Conservation (phyloP, 495 filamentous ascomycete species). For the Cladorrhinum samala region DNA sequence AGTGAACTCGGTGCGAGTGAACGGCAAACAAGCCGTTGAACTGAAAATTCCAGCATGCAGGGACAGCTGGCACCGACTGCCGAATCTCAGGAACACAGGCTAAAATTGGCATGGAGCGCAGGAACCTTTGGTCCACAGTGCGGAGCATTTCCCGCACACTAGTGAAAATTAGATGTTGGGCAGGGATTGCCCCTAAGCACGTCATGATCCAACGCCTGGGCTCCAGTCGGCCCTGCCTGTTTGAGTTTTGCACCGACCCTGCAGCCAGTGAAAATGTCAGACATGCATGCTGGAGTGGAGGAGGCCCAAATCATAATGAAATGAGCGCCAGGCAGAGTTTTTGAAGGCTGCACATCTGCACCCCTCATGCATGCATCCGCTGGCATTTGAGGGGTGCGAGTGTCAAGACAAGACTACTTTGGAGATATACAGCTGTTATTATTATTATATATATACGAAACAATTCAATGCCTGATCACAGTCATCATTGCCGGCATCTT, state of each 20-base stretch:
- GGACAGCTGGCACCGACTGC: conserved; percentile 9
- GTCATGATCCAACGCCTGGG: conserved; percentile 3
- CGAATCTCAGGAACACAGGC: conserved; percentile 1
- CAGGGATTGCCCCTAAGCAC: background rate
- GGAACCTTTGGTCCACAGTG: too few species aligned
- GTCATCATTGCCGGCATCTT: too few species aligned
- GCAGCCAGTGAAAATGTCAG: background rate
- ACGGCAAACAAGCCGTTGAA: too few species aligned
- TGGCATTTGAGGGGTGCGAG: conserved; percentile 1
- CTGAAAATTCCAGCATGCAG: background rate
- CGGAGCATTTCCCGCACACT: too few species aligned
- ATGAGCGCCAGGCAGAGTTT: background rate
- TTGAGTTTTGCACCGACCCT: too few species aligned
- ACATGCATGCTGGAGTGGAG: conserved; percentile 4
- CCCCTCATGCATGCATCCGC: background rate
- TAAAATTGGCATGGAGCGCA: conserved; percentile 16
- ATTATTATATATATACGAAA: too few species aligned
- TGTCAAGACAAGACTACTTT: too few species aligned
- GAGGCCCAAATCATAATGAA: too few species aligned
- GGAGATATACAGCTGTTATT: too few species aligned
- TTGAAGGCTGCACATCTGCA: background rate
- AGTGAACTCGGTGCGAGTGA: too few species aligned
- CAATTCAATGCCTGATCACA: too few species aligned
- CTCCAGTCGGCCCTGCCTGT: background rate
- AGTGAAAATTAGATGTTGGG: background rate